Conservation (phyloP, 1,139 yeast genomes). For the Scheffersomyces lignicola region DNA sequence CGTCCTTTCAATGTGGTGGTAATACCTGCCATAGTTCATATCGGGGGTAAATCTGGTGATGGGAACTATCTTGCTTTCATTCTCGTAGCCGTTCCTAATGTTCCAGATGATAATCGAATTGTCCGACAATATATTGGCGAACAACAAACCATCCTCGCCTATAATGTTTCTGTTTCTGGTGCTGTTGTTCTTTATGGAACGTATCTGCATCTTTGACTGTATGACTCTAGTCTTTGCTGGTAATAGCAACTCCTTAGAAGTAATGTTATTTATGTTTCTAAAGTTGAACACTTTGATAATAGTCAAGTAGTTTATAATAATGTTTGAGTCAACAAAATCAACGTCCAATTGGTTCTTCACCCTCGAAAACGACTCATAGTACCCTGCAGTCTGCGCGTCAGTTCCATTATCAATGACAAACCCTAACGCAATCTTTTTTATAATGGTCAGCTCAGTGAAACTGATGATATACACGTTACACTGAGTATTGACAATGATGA, state of each 20-base stretch:
- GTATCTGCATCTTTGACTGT: constrained; percentile 5
- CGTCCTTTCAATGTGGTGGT: constrained; percentile 13
- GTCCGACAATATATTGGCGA: constrained; percentile 35
- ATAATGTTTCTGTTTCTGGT: constrained; percentile 20
- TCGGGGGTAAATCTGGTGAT: constrained; percentile 22
- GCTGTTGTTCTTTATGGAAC: constrained; percentile 7
- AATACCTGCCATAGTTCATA: constrained; percentile 17
- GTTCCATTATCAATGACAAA: constrained; percentile 8
- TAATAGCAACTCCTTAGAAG: constrained; percentile 1
- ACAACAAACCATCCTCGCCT: constrained; percentile 42
- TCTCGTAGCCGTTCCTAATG: constrained; percentile 25
- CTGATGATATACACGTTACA: constrained; percentile 22
- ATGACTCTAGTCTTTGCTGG: constrained; percentile 1
- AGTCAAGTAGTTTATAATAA: constrained; percentile 28
- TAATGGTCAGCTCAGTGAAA: constrained; percentile 15
- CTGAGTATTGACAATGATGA: constrained; percentile 24
- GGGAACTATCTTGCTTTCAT: constrained; percentile 15
- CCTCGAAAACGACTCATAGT: constrained; percentile 8
- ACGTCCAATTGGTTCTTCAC: constrained; percentile 29
- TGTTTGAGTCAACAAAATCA: constrained; percentile 54
- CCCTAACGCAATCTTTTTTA: constrained; percentile 10
- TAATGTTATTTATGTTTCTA: constrained; percentile 7
- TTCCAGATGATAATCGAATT: constrained; percentile 43
- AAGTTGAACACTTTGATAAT: constrained; percentile 30
- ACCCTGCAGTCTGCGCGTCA: constrained; percentile 4